phyloP scores from a whole-genome alignment of 75 land plant species.

The Ceratopteris richardii region DNA sequence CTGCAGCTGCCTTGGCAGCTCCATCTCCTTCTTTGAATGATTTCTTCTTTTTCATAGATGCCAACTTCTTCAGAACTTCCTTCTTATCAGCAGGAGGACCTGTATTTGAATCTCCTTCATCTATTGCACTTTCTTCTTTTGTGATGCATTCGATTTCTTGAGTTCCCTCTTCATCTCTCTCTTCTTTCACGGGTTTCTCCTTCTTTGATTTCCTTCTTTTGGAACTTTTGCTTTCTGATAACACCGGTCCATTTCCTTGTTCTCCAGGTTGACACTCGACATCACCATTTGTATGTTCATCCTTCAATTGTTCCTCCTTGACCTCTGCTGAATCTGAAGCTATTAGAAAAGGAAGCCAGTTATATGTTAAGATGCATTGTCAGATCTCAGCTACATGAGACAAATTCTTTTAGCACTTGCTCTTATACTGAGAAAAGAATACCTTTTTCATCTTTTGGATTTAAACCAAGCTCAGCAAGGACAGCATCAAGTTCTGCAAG shows the following conservation, averaged over 20 bases:
- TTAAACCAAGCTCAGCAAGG: slow-evolving; percentile 66
- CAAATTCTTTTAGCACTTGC: too few species aligned
- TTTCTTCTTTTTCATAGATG: slow-evolving; percentile 22
- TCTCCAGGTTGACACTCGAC: slow-evolving; percentile 1
- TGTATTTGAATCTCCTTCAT: slow-evolving; percentile 2
- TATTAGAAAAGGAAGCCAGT: too few species aligned
- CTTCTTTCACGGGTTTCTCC: slow-evolving; percentile 11
- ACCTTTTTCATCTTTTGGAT: slow-evolving; percentile 40
- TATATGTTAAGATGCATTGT: too few species aligned
- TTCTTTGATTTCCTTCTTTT: slow-evolving; percentile 12
- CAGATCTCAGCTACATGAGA: too few species aligned
- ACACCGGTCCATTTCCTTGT: neutral
- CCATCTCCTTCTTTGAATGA: slow-evolving; percentile 18
- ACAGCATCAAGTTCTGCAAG: slow-evolving; percentile 88
- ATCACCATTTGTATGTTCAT: slow-evolving; percentile 7
- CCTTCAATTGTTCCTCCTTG: slow-evolving; percentile 3
- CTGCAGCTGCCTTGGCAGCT: slow-evolving; percentile 25
- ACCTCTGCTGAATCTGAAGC: neutral
- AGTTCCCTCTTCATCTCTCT: slow-evolving; percentile 2
- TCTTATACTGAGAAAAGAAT: too few species aligned
- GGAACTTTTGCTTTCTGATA: slow-evolving; percentile 5
- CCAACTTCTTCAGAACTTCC: slow-evolving; percentile 17
- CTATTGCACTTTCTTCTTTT: slow-evolving; percentile 2
- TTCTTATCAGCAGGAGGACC: slow-evolving; percentile 12
- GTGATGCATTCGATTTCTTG: neutral